phyloP scores from a whole-genome alignment of 768 basidiomycete species.

The Lentinula sp. region DNA sequence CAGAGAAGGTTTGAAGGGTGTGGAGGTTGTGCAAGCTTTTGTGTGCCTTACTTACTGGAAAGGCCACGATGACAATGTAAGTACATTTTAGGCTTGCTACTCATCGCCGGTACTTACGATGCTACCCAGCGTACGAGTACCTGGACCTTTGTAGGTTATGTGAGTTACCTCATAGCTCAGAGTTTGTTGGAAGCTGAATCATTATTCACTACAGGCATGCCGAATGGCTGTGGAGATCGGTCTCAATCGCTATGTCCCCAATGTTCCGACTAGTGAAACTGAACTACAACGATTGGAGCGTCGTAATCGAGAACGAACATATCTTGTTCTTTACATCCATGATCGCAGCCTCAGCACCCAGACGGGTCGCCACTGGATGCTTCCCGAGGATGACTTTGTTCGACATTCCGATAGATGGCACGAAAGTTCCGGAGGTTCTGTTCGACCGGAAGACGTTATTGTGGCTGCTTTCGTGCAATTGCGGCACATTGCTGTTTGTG shows the following conservation, averaged over 20 bases:
- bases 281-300: constrained; percentile 67
- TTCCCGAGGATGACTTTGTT: constrained; percentile 79
- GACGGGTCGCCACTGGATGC: constrained; percentile 84
- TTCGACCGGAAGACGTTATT: constrained; percentile 77
- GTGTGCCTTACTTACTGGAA: constrained; percentile 88
- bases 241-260: constrained; percentile 61
- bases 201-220: constrained; percentile 48
- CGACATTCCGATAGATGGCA: constrained; percentile 70
- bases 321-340: constrained; percentile 81
- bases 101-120: constrained; percentile 9
- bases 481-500: constrained; percentile 71
- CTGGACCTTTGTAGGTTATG: constrained; percentile 86
- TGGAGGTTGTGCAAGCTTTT: constrained; percentile 87
- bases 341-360: constrained; percentile 83
- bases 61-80: constrained; percentile 78
- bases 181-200: not conserved
- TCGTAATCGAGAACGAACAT: constrained; percentile 81
- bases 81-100: constrained; percentile 15
- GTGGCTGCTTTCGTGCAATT: constrained; percentile 72
- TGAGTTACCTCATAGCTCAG: constrained; percentile 26
- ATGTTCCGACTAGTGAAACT: constrained; percentile 53
- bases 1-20: constrained; percentile 68
- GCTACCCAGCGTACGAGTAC: constrained; percentile 40
- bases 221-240: constrained; percentile 85
- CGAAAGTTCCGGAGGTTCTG: constrained; percentile 42